Conservation (phyloP, 2,329 filamentous ascomycete species). For the Emergomyces pasteurianus region DNA sequence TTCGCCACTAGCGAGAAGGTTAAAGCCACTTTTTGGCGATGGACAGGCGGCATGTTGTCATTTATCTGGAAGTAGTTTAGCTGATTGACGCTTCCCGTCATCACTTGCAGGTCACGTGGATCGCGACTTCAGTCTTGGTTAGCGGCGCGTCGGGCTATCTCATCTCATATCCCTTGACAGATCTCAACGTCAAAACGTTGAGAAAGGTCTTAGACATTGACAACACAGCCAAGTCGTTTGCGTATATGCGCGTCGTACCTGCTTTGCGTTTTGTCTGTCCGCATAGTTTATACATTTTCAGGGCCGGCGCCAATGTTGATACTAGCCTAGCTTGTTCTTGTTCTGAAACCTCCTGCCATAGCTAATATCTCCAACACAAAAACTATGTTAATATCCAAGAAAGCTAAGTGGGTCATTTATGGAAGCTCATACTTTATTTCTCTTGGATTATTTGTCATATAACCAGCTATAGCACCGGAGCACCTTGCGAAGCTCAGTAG, state of each 20-base stretch:
- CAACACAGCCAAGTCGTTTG: background rate
- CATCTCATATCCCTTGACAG: background rate
- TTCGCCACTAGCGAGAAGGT: background rate
- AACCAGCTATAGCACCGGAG: background rate
- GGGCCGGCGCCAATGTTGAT: background rate
- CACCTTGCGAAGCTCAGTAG: too few relatives aligned
- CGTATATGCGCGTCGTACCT: background rate
- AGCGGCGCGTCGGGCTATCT: background rate
- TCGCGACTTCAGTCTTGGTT: too few relatives aligned
- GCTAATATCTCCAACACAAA: background rate
- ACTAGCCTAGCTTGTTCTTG: background rate
- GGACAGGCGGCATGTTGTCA: too few relatives aligned
- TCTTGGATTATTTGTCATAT: background rate
- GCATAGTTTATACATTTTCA: background rate
- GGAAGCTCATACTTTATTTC: background rate
- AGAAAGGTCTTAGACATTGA: background rate
- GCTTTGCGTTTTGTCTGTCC: background rate
- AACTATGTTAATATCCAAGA: background rate
- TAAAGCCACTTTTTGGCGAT: background rate
- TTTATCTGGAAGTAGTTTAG: constrained; percentile 7
- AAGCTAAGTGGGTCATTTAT: background rate
- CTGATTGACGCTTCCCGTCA: background rate
- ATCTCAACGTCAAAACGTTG: background rate
- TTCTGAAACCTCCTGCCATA: background rate
- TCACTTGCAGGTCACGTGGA: constrained; percentile 11